Evolutionary conservation across 208 protist genomes (phyloP).

Genomic region (Spongospora subterranea): DNA sequence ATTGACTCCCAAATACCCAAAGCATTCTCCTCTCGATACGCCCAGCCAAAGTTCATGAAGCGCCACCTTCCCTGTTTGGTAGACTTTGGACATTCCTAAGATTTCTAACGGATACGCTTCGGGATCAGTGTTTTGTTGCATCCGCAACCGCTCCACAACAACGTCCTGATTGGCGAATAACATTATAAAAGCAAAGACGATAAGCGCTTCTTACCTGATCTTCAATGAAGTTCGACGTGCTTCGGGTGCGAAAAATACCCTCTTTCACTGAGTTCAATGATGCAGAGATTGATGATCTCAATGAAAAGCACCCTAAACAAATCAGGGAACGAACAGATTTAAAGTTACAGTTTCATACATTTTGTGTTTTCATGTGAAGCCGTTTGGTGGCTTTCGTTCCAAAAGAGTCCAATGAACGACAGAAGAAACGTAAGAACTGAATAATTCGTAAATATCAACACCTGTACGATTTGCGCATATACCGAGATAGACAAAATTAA

Average conservation of each 20-base stretch:
- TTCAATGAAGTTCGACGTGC: no score
- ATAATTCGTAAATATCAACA: background rate
- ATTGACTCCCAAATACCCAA: constrained; percentile 55
- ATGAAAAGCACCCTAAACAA: background rate
- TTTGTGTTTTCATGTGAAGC: background rate
- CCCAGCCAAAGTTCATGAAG: constrained; percentile 66
- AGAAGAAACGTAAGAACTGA: background rate
- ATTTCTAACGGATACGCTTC: no score
- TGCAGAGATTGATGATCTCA: background rate
- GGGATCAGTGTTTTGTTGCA: background rate
- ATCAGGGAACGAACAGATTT: background rate
- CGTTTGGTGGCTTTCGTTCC: background rate
- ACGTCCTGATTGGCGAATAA: background rate
- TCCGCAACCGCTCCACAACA: background rate
- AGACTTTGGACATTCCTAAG: constrained; percentile 63
- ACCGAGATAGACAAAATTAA: constrained; percentile 34
- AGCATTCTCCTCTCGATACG: constrained; percentile 41
- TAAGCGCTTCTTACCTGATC: no score
- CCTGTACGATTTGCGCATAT: background rate
- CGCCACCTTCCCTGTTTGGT: constrained; percentile 31
- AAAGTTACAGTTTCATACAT: background rate
- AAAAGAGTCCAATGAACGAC: background rate
- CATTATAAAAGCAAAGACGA: no score
- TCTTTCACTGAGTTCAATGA: no score
- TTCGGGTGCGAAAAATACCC: no score